Percentiles rank a stretch among this genome's conserved stretches.
Evolutionary conservation across 1,284 basidiomycete genomes (phyloP).

Genomic region (Cystobasidium pallidum): DNA sequence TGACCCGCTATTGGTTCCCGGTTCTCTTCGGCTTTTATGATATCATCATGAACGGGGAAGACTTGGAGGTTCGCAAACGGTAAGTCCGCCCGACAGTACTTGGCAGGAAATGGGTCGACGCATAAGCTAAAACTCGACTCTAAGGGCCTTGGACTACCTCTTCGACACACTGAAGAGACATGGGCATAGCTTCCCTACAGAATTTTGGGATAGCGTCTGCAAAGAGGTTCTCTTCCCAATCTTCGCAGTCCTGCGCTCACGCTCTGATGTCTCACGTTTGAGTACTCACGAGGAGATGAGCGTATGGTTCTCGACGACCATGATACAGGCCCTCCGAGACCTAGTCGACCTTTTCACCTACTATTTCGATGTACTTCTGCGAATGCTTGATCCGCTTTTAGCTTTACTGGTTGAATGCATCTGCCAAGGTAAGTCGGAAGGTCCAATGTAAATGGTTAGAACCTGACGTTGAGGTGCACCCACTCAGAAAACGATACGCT

Average conservation of each 20-base stretch:
- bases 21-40: constrained; percentile 96
- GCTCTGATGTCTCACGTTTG: constrained; percentile 81
- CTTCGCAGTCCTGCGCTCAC: constrained; percentile 89
- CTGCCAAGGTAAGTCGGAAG: constrained; percentile 77
- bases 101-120: no score
- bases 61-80: constrained; percentile 94
- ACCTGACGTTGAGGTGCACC: constrained; percentile 43
- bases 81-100: constrained; percentile 61
- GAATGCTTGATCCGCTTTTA: constrained; percentile 85
- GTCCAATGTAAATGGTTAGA: not conserved
- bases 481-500: constrained; percentile 90
- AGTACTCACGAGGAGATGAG: constrained; percentile 98
- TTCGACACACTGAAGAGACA: constrained; percentile 93
- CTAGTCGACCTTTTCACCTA: constrained; percentile 94
- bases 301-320: constrained; percentile 98
- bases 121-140: not conserved
- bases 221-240: constrained; percentile 98
- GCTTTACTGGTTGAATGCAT: constrained; percentile 96
- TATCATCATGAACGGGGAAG: constrained; percentile 99
- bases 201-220: constrained; percentile 98
- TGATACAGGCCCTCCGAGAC: constrained; percentile 97
- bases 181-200: constrained; percentile 80
- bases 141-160: constrained; percentile 88
- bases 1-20: constrained; percentile 87
- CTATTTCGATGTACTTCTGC: constrained; percentile 90